Evolutionary conservation across 345 rosid species (phyloP), one percentile per base, ranked within the genome.

Genomic region (Sonneratia alba): DNA sequence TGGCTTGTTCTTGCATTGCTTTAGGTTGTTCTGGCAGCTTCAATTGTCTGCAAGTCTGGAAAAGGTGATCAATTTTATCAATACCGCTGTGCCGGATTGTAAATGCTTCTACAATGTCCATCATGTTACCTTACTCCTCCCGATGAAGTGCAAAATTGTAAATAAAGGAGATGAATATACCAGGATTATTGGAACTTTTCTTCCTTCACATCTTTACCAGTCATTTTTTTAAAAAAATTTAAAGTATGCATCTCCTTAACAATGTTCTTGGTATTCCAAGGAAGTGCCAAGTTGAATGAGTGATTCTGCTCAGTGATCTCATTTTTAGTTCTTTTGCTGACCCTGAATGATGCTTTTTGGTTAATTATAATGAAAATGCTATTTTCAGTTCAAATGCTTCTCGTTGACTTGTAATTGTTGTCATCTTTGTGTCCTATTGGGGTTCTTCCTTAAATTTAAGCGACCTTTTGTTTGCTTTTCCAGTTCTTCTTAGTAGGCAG

Each of bases 401-500:
- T 47, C 18, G 43, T 40, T 34, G 9, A 8, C 53, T 43, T 47
- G 45, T 74, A 34, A 38, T 61, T 51, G 34, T 42, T 36, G 8
- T 59, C 53, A 56, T 24, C 14, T 37, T 19, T 19, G 3, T 19
- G 37, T 19, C 38, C 8, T 48, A 49, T 32, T 48, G 4, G 22
- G 36, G 42, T 14, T 6, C 38, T 43, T 42, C 36, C 19, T 11
- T 42, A 62, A 37, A 68, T 48, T 55, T 16, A 47, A 55, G 19
- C 18, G 7, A 0, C 3, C 14, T 63, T 59, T 67, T 66, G 57
- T 66, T 27, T 72, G 64, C 45, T 49, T 19, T 48, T 79, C 81
- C 97, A 96, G 99, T 91, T 81, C 91, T 96, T 78, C 81, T 92
- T 61, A 87, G 97, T 64, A 88, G 98, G 80, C 98, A 96, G 82